Conservation (phyloP, 805 yeast genomes). For the Suhomyces sp. region DNA sequence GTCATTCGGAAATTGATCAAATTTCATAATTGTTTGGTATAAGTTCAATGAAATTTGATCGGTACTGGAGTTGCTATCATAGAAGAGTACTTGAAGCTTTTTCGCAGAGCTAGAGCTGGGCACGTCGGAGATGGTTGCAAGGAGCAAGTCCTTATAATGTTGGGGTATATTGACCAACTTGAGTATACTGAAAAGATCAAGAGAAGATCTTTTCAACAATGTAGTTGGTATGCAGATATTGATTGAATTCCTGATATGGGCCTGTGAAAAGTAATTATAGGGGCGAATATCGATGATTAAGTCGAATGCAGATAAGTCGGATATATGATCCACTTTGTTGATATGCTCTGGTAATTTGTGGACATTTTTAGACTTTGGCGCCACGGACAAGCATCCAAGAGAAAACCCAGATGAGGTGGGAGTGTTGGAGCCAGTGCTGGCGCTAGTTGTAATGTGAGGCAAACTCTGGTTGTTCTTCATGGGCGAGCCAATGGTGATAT, state of each 20-base stretch:
- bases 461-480: no score
- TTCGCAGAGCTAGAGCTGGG: neutral
- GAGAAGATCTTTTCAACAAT: slow-evolving; percentile 38
- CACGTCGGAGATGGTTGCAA: slow-evolving; percentile 10
- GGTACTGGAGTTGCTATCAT: slow-evolving; percentile 30
- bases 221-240: slow-evolving; percentile 48
- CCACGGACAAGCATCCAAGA: neutral
- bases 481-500: no score
- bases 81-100: slow-evolving; percentile 27
- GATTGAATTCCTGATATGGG: slow-evolving; percentile 31
- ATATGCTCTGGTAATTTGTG: slow-evolving; percentile 7
- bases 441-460: no score
- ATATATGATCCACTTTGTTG: slow-evolving; percentile 7
- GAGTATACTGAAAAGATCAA: slow-evolving; percentile 31
- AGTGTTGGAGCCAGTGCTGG: no score
- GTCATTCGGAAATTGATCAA: slow-evolving; percentile 18
- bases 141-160: slow-evolving; percentile 17
- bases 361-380: slow-evolving; percentile 5
- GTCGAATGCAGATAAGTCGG: slow-evolving; percentile 11
- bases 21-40: slow-evolving; percentile 35
- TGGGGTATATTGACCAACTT: slow-evolving; percentile 29
- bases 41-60: slow-evolving; percentile 24
- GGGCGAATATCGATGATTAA: slow-evolving; percentile 41
- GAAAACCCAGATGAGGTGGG: neutral
- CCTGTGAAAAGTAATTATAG: slow-evolving; percentile 32